These are phyloP conservation scores for Candida yuanshanica DNA, from an alignment of 805 yeast genomes.

Conservation along the genomic window DNA sequence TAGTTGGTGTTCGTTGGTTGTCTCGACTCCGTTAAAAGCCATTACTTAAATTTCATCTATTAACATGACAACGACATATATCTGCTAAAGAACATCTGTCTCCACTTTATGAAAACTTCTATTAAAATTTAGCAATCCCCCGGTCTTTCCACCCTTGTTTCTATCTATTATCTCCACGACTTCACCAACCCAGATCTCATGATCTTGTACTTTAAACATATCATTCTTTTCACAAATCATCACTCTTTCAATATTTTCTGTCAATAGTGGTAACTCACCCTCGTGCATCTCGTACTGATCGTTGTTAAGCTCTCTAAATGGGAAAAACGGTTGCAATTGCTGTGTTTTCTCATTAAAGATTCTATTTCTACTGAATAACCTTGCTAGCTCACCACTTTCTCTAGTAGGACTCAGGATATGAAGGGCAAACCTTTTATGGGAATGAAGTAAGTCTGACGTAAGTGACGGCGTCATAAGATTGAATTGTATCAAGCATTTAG, in stretches of 20 bases:
- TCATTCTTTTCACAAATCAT: slow-evolving; percentile 53
- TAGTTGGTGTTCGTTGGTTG: too few relatives aligned
- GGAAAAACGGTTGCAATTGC: slow-evolving; percentile 28
- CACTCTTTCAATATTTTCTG: slow-evolving; percentile 46
- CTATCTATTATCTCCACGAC: slow-evolving; percentile 51
- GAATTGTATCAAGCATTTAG: slow-evolving; percentile 76
- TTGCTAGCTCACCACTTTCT: slow-evolving; percentile 52
- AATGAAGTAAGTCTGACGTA: slow-evolving; percentile 64
- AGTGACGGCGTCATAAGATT: slow-evolving; percentile 83
- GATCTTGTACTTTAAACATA: slow-evolving; percentile 65
- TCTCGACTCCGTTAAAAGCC: too few relatives aligned
- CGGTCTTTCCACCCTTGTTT: slow-evolving; percentile 35
- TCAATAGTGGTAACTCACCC: slow-evolving; percentile 44
- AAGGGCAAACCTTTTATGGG: slow-evolving; percentile 56
- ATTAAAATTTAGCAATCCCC: slow-evolving; percentile 64
- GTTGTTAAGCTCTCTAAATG: slow-evolving; percentile 42
- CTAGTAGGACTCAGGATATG: slow-evolving; percentile 65
- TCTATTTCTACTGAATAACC: slow-evolving; percentile 55
- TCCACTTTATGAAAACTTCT: slow-evolving; percentile 53
- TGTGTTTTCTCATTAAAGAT: slow-evolving; percentile 28
- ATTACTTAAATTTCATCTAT: too few relatives aligned
- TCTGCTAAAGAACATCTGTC: slow-evolving; percentile 6
- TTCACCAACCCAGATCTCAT: slow-evolving; percentile 85
- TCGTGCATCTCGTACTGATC: slow-evolving; percentile 31
- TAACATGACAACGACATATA: too few relatives aligned